phyloP scores from a whole-genome alignment of 306 rosid species.

The Prunus padus region DNA sequence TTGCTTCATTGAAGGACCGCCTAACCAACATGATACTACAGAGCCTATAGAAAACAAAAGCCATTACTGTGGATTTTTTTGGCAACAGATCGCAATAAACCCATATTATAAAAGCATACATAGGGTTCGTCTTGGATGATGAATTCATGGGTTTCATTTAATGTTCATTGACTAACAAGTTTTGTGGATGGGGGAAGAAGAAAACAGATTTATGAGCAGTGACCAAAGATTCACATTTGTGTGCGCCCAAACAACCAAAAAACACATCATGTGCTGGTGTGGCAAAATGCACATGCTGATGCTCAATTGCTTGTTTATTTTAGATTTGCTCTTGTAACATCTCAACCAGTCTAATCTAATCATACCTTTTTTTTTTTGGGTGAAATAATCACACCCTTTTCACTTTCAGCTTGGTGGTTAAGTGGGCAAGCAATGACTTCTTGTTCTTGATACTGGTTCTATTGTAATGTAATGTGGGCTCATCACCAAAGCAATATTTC shows the following conservation, averaged over 20 bases:
- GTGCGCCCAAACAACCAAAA: not conserved
- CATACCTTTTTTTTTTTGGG: no score
- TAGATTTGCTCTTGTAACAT: constrained; percentile 11
- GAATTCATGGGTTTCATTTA: not conserved
- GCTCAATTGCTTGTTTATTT: constrained; percentile 20
- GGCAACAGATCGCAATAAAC: not conserved
- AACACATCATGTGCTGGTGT: constrained; percentile 28
- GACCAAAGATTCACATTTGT: constrained; percentile 5
- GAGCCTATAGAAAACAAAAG: not conserved
- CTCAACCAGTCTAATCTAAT: not conserved
- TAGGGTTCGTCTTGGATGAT: not conserved
- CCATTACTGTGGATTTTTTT: not conserved
- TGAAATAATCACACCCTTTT: no score
- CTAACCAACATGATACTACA: not conserved
- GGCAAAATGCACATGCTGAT: constrained; percentile 40
- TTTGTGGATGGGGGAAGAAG: constrained; percentile 4
- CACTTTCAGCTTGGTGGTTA: not conserved
- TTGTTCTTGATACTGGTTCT: not conserved
- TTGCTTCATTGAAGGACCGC: not conserved
- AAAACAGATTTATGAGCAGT: constrained; percentile 15
- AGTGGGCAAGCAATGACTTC: not conserved
- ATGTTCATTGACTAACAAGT: constrained; percentile 13
- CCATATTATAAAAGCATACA: not conserved
- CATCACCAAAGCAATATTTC: not conserved
- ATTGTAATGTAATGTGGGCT: not conserved